These are phyloP conservation scores for Trametes punicea DNA, from an alignment of 768 basidiomycete genomes.

Conservation along the genomic window DNA sequence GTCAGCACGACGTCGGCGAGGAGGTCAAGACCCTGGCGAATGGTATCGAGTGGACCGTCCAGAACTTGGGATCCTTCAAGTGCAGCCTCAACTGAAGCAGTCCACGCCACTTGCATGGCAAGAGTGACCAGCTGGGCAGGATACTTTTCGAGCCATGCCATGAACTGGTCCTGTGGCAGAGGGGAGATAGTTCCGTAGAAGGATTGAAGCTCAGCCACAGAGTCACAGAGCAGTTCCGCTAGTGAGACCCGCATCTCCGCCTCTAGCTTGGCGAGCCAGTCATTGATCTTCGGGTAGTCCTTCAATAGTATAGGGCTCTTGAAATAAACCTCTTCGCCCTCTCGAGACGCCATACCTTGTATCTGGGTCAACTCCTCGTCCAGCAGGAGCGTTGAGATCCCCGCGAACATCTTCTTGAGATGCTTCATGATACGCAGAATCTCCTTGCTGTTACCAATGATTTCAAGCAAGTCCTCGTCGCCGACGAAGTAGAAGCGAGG, in stretches of 20 bases:
- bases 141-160: conserved; percentile 90
- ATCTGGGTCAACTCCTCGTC: conserved; percentile 88
- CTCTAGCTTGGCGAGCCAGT: conserved; percentile 93
- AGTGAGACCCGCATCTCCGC: conserved; percentile 90
- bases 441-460: conserved; percentile 99
- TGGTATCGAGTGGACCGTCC: conserved; percentile 65
- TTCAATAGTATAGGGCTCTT: conserved; percentile 80
- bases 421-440: conserved; percentile 98
- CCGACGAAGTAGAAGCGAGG: conserved; percentile 99
- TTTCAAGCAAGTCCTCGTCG: conserved; percentile 97
- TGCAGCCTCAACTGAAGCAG: conserved; percentile 70
- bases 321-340: conserved; percentile 92
- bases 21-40: conserved; percentile 82
- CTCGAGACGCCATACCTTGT: conserved; percentile 90
- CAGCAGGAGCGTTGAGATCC: conserved; percentile 83
- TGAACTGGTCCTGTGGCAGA: conserved; percentile 64
- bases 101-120: conserved; percentile 96
- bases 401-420: conserved; percentile 99
- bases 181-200: conserved; percentile 71
- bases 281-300: conserved; percentile 96
- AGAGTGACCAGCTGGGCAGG: conserved; percentile 96
- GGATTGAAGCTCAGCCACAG: conserved; percentile 72
- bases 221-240: conserved; percentile 74
- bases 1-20: conserved; percentile 96
- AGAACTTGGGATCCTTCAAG: conserved; percentile 56